Evolutionary conservation across 2,329 filamentous ascomycete species (phyloP), one percentile per base, ranked within the genome.

Genomic region (Phialemonium atrogriseum): DNA sequence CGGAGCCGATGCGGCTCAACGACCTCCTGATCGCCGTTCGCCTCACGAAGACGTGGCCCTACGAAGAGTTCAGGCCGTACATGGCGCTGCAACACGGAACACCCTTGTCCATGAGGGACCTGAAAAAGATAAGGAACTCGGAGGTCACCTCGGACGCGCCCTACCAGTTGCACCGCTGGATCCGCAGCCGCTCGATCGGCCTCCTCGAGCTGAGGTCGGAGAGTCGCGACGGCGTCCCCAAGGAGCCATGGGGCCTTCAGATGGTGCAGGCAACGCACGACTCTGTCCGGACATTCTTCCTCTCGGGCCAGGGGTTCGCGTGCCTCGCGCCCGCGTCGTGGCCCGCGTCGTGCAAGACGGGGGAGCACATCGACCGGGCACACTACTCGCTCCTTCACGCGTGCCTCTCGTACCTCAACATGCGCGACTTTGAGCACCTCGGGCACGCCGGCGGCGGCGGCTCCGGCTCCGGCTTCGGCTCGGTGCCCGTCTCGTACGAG

Each of bases 381-480:
- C 51, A 56, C 37, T 51, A 48, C 35, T 31, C 43, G 12, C 38
- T 57, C 5, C 40, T 57, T 5, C 41, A 48, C 20, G 46, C 50
- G 1, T 56, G 53, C 27, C 41, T 56, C 2, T 41, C 41, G 4
- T 55, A 49, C 34, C 48, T 57, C 34, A 51, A 55, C 44, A 50
- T 52, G 44, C 38, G 42, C 4, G 53, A 55, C 31, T 51, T 56
- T 19, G 50, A 52, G 10, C 34, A 42, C 9, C 40, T 56, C 2
- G 47, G 43, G n/a, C 43, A 45, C 14, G 24, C 28, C 24, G 20
- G 18, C 9, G 12, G 23, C 22, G 29, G 27, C 19, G 12, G 2
- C 30, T 30, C 18, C 30, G 12, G 19, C 30, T 10, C 26, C 16
- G 21, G 26, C 32, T 2, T 22, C 30, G 16, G 27, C 12, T 11